These are phyloP conservation scores for Draba incana DNA, from an alignment of 345 rosid species.

Conservation along the genomic window DNA sequence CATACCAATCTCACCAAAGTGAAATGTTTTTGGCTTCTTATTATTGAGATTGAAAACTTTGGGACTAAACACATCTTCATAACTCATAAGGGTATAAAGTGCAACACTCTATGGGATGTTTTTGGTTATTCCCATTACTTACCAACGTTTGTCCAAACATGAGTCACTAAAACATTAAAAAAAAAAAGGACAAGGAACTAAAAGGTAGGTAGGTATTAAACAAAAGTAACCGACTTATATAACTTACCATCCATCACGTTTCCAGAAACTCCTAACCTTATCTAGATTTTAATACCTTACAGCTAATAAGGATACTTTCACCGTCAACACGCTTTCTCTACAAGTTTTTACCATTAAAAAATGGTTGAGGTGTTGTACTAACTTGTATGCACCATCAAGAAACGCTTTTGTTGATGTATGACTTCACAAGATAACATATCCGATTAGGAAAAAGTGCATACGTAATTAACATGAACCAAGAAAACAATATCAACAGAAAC, in stretches of 20 bases:
- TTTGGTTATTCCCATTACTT: not conserved
- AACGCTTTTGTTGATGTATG: constrained; percentile 35
- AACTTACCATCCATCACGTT: constrained; percentile 7
- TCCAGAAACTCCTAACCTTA: constrained; percentile 25
- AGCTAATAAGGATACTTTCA: constrained; percentile 24
- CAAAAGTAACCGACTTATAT: constrained; percentile 9
- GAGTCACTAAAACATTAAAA: constrained; percentile 27
- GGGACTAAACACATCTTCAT: constrained; percentile 8
- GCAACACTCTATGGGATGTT: constrained; percentile 7
- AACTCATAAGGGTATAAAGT: constrained; percentile 1
- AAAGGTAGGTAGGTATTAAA: constrained; percentile 20
- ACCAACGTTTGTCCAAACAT: constrained; percentile 22
- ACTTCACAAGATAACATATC: constrained; percentile 37
- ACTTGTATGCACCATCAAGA: constrained; percentile 33
- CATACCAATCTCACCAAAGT: constrained; percentile 20
- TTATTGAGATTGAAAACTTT: not conserved
- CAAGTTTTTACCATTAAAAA: constrained; percentile 21
- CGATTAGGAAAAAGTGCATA: constrained; percentile 6
- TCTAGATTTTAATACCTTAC: constrained; percentile 5
- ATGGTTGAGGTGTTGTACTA: constrained; percentile 10
- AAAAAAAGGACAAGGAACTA: constrained; percentile 3
- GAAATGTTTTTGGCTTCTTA: not conserved
- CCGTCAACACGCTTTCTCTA: constrained; percentile 27
- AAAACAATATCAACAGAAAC: constrained; percentile 28
- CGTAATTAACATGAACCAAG: constrained; percentile 43